These are phyloP conservation scores for Acanthochlamys bracteata DNA, from an alignment of 106 monocot species.

Conservation along the genomic window DNA sequence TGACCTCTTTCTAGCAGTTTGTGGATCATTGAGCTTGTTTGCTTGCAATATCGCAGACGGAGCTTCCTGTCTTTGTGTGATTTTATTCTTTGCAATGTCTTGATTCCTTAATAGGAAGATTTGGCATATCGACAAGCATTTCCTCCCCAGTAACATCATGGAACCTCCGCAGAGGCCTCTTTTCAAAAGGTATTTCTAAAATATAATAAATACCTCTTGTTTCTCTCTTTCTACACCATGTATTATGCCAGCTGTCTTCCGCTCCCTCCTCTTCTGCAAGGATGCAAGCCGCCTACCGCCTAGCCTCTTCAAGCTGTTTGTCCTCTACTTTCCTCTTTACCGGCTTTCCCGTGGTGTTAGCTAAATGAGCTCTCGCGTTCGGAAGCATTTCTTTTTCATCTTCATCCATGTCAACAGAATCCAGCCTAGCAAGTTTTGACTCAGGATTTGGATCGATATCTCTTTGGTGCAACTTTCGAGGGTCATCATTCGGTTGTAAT, in stretches of 20 bases:
- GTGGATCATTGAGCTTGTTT: slow-evolving; percentile 97
- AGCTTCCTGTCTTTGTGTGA: slow-evolving; percentile 85
- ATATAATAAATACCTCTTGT: slow-evolving; percentile 96
- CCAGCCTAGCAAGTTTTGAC: slow-evolving; percentile 92
- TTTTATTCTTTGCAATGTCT: slow-evolving; percentile 93
- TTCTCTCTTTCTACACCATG: slow-evolving; percentile 65
- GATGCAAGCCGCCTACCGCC: slow-evolving; percentile 94
- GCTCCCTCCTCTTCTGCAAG: slow-evolving; percentile 87
- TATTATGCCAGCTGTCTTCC: slow-evolving; percentile 96
- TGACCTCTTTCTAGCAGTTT: slow-evolving; percentile 84
- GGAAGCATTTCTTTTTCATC: slow-evolving; percentile 99
- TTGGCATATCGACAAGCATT: slow-evolving; percentile 35
- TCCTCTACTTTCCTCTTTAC: slow-evolving; percentile 97
- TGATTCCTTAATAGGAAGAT: slow-evolving; percentile 92
- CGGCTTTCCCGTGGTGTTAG: slow-evolving; percentile 92
- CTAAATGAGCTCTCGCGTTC: slow-evolving; percentile 88
- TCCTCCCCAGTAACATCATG: slow-evolving; percentile 81
- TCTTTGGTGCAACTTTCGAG: slow-evolving; percentile 86
- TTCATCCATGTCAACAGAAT: slow-evolving; percentile 99
- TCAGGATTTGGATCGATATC: slow-evolving; percentile 99
- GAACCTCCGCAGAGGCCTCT: slow-evolving; percentile 87
- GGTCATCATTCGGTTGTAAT: slow-evolving; percentile 81
- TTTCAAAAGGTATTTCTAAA: slow-evolving; percentile 97
- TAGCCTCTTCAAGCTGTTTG: slow-evolving; percentile 98
- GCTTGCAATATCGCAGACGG: slow-evolving; percentile 86